Percentiles rank a stretch among this genome's conserved stretches.
These are phyloP conservation scores for Mallotus repandus DNA, from an alignment of 441 rosid genomes.

Conservation along the genomic window DNA sequence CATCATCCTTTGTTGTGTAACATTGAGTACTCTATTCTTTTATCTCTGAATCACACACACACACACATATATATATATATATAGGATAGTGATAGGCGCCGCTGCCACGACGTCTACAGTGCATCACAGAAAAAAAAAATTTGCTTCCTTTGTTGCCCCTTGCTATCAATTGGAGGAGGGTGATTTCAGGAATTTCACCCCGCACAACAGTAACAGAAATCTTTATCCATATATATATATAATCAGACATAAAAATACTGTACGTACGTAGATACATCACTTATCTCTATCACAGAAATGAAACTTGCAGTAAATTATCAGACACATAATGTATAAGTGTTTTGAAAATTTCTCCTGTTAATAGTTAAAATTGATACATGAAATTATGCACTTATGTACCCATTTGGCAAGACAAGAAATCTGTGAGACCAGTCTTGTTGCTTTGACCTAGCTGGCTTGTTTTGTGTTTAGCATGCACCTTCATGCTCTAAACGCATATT, in stretches of 20 bases:
- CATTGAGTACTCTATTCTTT: background rate
- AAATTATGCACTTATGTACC: slow-evolving; percentile 6
- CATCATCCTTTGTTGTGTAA: background rate
- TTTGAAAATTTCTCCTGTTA: background rate
- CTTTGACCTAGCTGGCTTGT: slow-evolving; percentile 21
- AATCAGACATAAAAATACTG: background rate
- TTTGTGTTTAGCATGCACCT: slow-evolving; percentile 3
- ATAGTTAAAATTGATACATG: slow-evolving; percentile 5
- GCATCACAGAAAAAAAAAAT: no score
- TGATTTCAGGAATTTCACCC: no score
- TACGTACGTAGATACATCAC: background rate
- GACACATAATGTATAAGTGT: background rate
- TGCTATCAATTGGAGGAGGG: no score
- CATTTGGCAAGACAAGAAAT: slow-evolving; percentile 16
- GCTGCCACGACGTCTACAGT: no score
- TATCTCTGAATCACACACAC: background rate
- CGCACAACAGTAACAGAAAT: no score
- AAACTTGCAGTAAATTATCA: background rate
- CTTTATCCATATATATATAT: background rate
- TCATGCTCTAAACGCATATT: slow-evolving; percentile 1
- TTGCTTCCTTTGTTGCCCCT: no score
- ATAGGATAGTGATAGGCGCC: no score
- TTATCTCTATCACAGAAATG: background rate
- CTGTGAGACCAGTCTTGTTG: slow-evolving; percentile 6
- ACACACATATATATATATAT: background rate